Evolutionary conservation across 768 basidiomycete genomes (phyloP), one percentile per base, ranked within the genome.

Genomic region (Punctularia strigosozonata): DNA sequence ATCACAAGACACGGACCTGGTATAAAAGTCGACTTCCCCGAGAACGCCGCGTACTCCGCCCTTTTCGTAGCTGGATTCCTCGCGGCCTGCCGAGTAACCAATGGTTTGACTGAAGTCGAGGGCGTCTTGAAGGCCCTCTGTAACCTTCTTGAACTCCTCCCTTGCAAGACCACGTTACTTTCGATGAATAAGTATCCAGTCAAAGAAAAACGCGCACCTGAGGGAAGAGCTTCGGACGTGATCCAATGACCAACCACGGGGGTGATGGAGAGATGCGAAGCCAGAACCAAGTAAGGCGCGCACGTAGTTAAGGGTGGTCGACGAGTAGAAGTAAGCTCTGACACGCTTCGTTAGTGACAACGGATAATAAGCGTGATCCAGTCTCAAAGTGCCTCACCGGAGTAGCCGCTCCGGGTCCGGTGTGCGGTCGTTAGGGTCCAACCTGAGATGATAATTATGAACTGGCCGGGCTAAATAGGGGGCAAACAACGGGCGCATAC

Each of bases 301-400:
- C 41, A 97, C 70, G 59, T 92, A 80, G 62, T 99, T 99, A 30
- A 97, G 68, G 0, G 95, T 98, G 6, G 91, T 73, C 0, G 89
- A 73, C 0, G 94, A 97, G 62, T 98, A 82, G 63, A 97, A 97
- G 69, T 98, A 98, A 2, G 94, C 91, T 45, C 87, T 91, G 46
- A 8, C 33, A 36, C 8, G 35, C 31, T 20, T 31, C 6, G 14
- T 10, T 25, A 23, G 33, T 18, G 12, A n/a, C n/a, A n/a, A n/a
- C n/a, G n/a, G n/a, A 20, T 6, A 42, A 31, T 24, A 30, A 10
- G 30, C 7, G 13, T 18, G 3, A 31, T 5, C 17, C 17, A 13
- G 18, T 5, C 18, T 7, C 23, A 15, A 15, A 30, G 15, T 38
- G 21, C 38, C 31, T 37, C 48, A 82, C 89, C 76, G 81, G 8